Base-by-base conservation (phyloP, 2,329 filamentous ascomycete species). In the Pestalotiopsis sp. region DNA sequence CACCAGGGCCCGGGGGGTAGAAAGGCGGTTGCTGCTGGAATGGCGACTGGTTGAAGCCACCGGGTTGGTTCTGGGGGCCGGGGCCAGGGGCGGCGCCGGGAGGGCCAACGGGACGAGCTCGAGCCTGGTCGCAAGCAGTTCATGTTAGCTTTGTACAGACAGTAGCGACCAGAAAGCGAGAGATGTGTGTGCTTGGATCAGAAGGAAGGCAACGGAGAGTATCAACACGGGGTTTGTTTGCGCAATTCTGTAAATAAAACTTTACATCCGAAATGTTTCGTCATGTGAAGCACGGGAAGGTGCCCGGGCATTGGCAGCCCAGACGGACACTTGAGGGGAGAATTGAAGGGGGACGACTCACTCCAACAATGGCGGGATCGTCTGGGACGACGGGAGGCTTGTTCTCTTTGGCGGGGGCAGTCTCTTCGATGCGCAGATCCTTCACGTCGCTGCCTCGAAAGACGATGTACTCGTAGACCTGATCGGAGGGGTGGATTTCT, bases 121-220 rank as follows among this genome's bases (percentile, higher is more conserved):
- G 80, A 73, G 81, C 79, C 81, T 83, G 72, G 41, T 67, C 20
- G 75, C 58, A 68, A 72, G 71, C 25, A 68, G 58, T 38, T 20
- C 61, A 69, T 64, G 61, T 78, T 74, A 84, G 71, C 72, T 71
- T 71, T 71, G 56, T 71, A 45, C 39, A 66, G 38, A 56, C 13
- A 62, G 31, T 7, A 12, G 6, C 56, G 67, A 59, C 72, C 36
- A 14, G n/a, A 45, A 9, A 38, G 14, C 62, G 7, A 20, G 31
- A 9, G 20, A 20, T 56, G 25, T 17, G 69, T 68, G 71, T 72
- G 73, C 75, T 74, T 74, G 68, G 78, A 90, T 97, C 94, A 98
- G 94, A 97, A 98, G 95, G 95, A 98, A 98, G 95, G 94, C 95
- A 98, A 97, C 95, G 94, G 95, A 97, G 25, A 91, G 92, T 91